Conservation (phyloP, 208 protist genomes). For the Porcisia deanei region DNA sequence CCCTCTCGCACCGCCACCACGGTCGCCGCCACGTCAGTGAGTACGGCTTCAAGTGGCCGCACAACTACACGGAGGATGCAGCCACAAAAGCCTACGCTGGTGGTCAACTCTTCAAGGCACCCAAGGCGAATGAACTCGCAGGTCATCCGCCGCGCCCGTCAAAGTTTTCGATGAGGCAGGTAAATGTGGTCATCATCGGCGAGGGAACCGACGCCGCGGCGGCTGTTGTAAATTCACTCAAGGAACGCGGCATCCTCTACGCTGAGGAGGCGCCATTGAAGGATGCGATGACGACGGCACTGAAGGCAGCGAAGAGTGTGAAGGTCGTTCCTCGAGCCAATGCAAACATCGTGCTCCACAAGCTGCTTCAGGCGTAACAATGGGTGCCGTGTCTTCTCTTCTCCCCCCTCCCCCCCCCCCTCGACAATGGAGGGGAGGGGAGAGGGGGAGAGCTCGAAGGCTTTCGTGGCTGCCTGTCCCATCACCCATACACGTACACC, state of each 20-base stretch:
- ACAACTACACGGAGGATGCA: conserved; percentile 72
- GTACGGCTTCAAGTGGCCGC: conserved; percentile 80
- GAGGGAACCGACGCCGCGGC: conserved; percentile 44
- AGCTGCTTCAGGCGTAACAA: conserved; percentile 32
- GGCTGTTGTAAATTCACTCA: conserved; percentile 49
- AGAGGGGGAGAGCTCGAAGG: background rate
- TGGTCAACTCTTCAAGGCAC: conserved; percentile 76
- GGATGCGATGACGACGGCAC: conserved; percentile 35
- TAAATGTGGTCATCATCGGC: conserved; percentile 69
- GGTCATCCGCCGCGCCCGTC: conserved; percentile 54
- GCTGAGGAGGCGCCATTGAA: conserved; percentile 63
- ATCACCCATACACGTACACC: background rate
- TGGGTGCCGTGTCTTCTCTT: background rate
- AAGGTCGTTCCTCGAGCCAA: conserved; percentile 44
- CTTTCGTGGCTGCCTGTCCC: background rate
- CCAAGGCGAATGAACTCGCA: conserved; percentile 44
- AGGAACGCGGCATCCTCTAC: conserved; percentile 64
- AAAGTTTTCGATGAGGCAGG: conserved; percentile 42
- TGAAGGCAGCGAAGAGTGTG: conserved; percentile 54
- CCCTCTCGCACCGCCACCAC: conserved; percentile 75
- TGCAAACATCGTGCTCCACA: conserved; percentile 40
- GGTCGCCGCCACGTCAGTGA: conserved; percentile 74
- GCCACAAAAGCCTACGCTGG: conserved; percentile 59
- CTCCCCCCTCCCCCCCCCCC: background rate
- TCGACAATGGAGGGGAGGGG: too few species aligned